Percentiles rank a stretch among this genome's conserved stretches.
Evolutionary conservation across 768 basidiomycete species (phyloP).

Genomic region (Rhodocollybia butyracea): DNA sequence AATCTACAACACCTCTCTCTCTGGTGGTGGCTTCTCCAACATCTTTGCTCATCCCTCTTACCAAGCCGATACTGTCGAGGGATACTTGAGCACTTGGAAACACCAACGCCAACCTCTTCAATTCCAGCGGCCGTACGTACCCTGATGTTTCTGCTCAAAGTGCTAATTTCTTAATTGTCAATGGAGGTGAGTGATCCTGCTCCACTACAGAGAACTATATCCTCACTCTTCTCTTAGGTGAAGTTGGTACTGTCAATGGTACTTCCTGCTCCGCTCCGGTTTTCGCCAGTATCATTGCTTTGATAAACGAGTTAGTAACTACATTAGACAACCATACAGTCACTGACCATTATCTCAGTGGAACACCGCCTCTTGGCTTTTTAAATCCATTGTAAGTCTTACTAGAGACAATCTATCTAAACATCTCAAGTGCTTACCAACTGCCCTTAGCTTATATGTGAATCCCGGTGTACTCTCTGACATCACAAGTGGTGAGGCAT

Average conservation of each 20-base stretch:
- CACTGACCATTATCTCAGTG: too few relatives aligned
- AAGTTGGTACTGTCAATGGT: slow-evolving; percentile 32
- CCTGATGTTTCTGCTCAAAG: slow-evolving; percentile 49
- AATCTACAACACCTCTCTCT: too few relatives aligned
- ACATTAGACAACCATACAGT: too few relatives aligned
- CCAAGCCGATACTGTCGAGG: slow-evolving; percentile 21
- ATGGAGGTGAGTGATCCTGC: slow-evolving; percentile 13
- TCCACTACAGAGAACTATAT: background rate
- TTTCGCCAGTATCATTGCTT: slow-evolving; percentile 41
- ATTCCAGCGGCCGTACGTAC: slow-evolving; percentile 15
- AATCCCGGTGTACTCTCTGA: slow-evolving; percentile 35
- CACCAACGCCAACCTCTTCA: slow-evolving; percentile 23
- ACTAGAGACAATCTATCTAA: background rate
- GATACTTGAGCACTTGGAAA: slow-evolving; percentile 43
- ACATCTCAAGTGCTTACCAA: background rate
- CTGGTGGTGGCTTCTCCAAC: slow-evolving; percentile 52
- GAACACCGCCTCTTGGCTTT: slow-evolving; percentile 32
- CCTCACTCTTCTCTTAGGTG: slow-evolving; percentile 16
- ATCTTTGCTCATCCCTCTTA: slow-evolving; percentile 27
- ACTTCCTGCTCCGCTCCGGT: slow-evolving; percentile 48
- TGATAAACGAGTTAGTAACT: slow-evolving; percentile 49
- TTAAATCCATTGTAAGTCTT: slow-evolving; percentile 27
- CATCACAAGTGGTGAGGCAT: slow-evolving; percentile 39
- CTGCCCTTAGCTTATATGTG: slow-evolving; percentile 26
- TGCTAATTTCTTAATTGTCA: slow-evolving; percentile 14